Evolutionary conservation across 306 rosid genomes (phyloP).

Genomic region (Trifolium fragiferum): DNA sequence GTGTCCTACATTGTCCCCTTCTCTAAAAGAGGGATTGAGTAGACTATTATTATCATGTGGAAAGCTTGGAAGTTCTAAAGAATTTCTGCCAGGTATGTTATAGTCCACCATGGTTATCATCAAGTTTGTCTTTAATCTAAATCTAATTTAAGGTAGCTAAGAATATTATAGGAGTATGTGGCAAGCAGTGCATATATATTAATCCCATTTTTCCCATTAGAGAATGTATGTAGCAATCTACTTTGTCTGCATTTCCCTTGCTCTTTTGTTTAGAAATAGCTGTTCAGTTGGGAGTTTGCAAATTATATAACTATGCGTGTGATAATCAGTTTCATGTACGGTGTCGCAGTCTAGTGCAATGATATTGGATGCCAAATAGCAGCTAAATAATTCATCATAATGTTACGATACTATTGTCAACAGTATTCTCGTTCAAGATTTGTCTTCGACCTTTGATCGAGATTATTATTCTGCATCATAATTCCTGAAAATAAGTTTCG

Average conservation of each 20-base stretch:
- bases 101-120: conserved; percentile 12
- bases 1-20: conserved; percentile 54
- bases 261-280: not conserved
- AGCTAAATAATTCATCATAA: not conserved
- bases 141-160: not conserved
- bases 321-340: not conserved
- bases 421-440: not conserved
- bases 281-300: conserved; percentile 2
- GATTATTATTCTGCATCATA: not conserved
- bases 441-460: not conserved
- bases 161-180: conserved; percentile 12
- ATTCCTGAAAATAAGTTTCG: not conserved
- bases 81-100: conserved; percentile 3
- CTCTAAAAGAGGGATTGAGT: conserved; percentile 47
- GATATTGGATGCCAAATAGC: not conserved
- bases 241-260: not conserved
- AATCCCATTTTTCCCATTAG: not conserved
- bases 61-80: conserved; percentile 26
- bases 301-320: conserved; percentile 3
- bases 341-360: not conserved
- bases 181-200: conserved; percentile 15
- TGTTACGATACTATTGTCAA: not conserved
- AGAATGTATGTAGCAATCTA: not conserved
- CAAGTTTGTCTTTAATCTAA: conserved; percentile 13
- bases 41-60: conserved; percentile 36